These are phyloP conservation scores for Xylaria sp. DNA, from an alignment of 2,329 filamentous ascomycete genomes.

Conservation along the genomic window DNA sequence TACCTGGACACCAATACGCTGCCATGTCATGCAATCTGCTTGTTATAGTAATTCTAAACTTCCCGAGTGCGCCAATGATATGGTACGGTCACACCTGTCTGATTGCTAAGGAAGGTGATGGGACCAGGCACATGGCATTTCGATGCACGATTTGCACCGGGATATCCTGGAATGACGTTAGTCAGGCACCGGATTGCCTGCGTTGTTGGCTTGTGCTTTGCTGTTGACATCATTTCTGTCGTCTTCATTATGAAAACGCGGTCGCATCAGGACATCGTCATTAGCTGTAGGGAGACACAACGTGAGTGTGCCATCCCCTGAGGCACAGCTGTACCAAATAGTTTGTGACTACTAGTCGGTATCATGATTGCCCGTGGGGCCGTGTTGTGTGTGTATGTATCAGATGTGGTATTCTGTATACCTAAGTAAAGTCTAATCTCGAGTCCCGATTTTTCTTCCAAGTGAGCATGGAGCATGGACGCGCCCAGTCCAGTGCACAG, in stretches of 20 bases:
- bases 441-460: background rate
- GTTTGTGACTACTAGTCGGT: background rate
- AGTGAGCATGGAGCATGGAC: no score
- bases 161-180: constrained; percentile 23
- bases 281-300: background rate
- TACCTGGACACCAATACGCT: no score
- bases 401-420: no score
- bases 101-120: background rate
- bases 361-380: background rate
- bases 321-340: background rate
- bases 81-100: background rate
- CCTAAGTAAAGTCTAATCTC: no score
- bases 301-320: background rate
- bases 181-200: constrained; percentile 15
- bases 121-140: constrained; percentile 10
- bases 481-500: background rate
- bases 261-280: background rate
- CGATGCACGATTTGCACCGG: constrained; percentile 23
- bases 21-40: background rate
- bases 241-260: background rate
- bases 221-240: constrained; percentile 17
- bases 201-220: constrained; percentile 1
- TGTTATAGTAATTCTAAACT: background rate
- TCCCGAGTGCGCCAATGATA: background rate
- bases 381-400: background rate